A percentile compares a stretch with the other conserved stretches of the same genome.
Evolutionary conservation across 2,329 filamentous ascomycete genomes (phyloP).

Genomic region (Apiospora kogelbergensis): DNA sequence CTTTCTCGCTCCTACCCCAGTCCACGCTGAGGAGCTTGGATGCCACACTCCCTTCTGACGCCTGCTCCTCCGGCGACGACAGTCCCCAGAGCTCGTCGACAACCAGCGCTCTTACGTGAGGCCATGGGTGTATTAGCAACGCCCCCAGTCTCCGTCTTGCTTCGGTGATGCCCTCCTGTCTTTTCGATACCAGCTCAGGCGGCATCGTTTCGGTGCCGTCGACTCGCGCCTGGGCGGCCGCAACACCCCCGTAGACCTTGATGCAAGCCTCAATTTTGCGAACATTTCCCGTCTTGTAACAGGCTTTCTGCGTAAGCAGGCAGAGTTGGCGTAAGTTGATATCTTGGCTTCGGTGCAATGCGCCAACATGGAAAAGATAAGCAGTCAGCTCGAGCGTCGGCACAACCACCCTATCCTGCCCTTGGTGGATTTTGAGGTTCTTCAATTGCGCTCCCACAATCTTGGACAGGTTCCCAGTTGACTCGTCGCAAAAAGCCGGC

Average conservation of each 20-base stretch:
- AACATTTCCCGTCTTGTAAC: constrained; percentile 81
- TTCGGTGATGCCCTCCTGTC: constrained; percentile 47
- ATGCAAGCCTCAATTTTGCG: constrained; percentile 79
- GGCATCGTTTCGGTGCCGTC: constrained; percentile 9
- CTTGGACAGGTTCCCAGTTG: constrained; percentile 38
- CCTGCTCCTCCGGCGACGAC: constrained; percentile 23
- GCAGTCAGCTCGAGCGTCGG: constrained; percentile 75
- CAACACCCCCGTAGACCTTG: constrained; percentile 74
- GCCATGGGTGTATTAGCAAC: constrained; percentile 81
- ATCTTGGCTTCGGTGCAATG: constrained; percentile 41
- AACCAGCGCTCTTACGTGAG: constrained; percentile 63
- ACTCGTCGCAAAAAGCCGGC: constrained; percentile 50
- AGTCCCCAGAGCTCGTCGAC: constrained; percentile 61
- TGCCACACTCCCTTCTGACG: background rate
- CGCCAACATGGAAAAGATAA: constrained; percentile 69
- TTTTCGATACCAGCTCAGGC: constrained; percentile 24
- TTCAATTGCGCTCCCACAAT: constrained; percentile 52
- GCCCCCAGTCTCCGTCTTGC: constrained; percentile 69
- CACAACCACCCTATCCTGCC: constrained; percentile 69
- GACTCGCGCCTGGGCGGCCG: constrained; percentile 28
- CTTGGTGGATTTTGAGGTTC: constrained; percentile 53
- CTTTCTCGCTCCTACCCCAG: constrained; percentile 56
- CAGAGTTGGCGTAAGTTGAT: constrained; percentile 61
- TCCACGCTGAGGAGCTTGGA: constrained; percentile 50
- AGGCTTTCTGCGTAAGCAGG: constrained; percentile 70